Percentiles rank a stretch among this genome's conserved stretches.
phyloP scores from a whole-genome alignment of 2,329 filamentous ascomycete genomes.

The Aureobasidium namibiae region DNA sequence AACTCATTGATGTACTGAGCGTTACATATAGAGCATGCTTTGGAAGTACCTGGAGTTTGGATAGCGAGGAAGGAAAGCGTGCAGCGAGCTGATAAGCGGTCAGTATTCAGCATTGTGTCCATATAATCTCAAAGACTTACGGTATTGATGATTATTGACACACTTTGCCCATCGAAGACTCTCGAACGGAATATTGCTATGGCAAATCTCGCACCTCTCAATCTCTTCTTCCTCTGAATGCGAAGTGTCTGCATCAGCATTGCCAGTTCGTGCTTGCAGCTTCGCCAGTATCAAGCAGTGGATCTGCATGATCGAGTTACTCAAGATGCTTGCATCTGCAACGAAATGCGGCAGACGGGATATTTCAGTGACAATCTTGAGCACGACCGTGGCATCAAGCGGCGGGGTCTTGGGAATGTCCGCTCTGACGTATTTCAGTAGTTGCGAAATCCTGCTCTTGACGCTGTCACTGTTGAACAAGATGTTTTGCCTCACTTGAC shows the following conservation, averaged over 20 bases:
- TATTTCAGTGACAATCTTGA: conserved; percentile 16
- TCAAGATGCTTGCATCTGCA: conserved; percentile 15
- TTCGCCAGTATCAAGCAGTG: conserved; percentile 14
- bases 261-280: conserved; percentile 6
- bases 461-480: conserved; percentile 5
- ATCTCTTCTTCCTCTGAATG: conserved; percentile 5
- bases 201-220: conserved; percentile 48
- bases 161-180: conserved; percentile 42
- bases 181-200: conserved; percentile 38
- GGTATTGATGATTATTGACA: conserved; percentile 43
- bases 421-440: conserved; percentile 8
- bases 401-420: background rate
- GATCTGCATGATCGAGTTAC: conserved; percentile 12
- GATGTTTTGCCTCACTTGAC: conserved; percentile 9
- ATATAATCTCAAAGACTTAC: conserved; percentile 23
- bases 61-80: conserved; percentile 47
- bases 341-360: conserved; percentile 19
- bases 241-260: background rate
- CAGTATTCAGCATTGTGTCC: background rate
- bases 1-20: conserved; percentile 42
- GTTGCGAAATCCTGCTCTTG: background rate
- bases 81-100: conserved; percentile 37
- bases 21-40: conserved; percentile 46
- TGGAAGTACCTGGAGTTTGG: conserved; percentile 45
- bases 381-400: conserved; percentile 12